Percentiles rank a stretch among this genome's conserved stretches.
Evolutionary conservation across 768 basidiomycete genomes (phyloP).

Genomic region (Clathrus columnatus): DNA sequence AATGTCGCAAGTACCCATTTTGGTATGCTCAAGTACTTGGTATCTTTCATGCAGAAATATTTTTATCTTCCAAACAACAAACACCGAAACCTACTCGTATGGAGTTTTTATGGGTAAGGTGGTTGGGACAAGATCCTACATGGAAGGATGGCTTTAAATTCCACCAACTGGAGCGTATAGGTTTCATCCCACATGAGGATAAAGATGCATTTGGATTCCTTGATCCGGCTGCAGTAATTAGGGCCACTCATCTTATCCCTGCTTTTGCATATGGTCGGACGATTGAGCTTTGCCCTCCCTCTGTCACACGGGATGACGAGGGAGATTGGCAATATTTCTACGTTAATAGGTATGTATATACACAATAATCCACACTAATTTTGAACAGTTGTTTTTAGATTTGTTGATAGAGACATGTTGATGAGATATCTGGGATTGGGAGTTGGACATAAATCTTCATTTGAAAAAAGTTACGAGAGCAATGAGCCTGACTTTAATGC

Average conservation of each 20-base stretch:
- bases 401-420: too few relatives aligned
- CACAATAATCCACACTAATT: too few relatives aligned
- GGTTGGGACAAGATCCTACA: conserved; percentile 2
- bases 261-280: conserved; percentile 11
- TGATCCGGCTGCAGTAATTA: conserved; percentile 6
- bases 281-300: conserved; percentile 7
- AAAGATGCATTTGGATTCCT: conserved; percentile 7
- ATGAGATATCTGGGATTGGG: too few relatives aligned
- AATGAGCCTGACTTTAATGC: too few relatives aligned
- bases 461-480: too few relatives aligned
- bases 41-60: conserved; percentile 9
- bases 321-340: conserved; percentile 19
- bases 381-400: too few relatives aligned
- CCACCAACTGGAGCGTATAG: background rate
- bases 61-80: too few relatives aligned
- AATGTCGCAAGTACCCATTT: conserved; percentile 15
- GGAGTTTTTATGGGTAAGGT: conserved; percentile 6
- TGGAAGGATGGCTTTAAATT: background rate
- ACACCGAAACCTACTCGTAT: background rate
- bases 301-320: conserved; percentile 8
- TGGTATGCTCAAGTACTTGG: conserved; percentile 18
- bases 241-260: conserved; percentile 6
- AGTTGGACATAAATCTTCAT: too few relatives aligned
- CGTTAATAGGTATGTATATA: conserved; percentile 18
- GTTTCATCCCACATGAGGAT: conserved; percentile 2